A percentile compares a stretch with the other conserved stretches of the same genome.
Evolutionary conservation across 1,139 yeast species (phyloP).

Genomic region (Trichomonascaceae sp.): DNA sequence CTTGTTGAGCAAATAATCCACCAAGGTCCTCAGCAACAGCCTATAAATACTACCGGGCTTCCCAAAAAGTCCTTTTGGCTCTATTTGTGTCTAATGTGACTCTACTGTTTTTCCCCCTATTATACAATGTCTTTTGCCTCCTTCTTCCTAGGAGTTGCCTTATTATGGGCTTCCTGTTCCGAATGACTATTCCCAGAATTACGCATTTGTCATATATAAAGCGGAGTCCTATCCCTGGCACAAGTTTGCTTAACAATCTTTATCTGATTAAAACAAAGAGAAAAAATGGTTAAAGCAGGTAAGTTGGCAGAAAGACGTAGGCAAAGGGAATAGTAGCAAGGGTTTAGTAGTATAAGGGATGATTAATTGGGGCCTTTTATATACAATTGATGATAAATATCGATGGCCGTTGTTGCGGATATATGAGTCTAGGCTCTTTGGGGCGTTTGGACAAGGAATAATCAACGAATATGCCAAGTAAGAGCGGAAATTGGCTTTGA

Average conservation of each 20-base stretch:
- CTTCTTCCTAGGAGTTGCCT: not conserved
- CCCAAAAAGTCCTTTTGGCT: not conserved
- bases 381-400: not conserved
- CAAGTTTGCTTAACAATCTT: not conserved
- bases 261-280: not conserved
- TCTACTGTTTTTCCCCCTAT: not conserved
- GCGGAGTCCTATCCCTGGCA: not conserved
- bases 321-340: not conserved
- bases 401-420: not conserved
- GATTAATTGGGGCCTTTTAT: not conserved
- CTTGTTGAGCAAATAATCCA: not conserved
- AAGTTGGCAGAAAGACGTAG: slow-evolving; percentile 14
- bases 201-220: not conserved
- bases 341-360: not conserved
- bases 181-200: not conserved
- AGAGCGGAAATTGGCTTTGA: not conserved
- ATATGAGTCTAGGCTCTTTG: not conserved
- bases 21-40: not conserved
- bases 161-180: not conserved
- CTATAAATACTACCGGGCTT: not conserved
- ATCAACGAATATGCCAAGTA: not conserved
- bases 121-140: not conserved
- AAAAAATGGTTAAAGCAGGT: slow-evolving; percentile 33
- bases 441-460: not conserved
- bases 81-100: not conserved